These are phyloP conservation scores for Byssoonygena ceratinophila DNA, from an alignment of 2,329 filamentous ascomycete genomes.

Conservation along the genomic window DNA sequence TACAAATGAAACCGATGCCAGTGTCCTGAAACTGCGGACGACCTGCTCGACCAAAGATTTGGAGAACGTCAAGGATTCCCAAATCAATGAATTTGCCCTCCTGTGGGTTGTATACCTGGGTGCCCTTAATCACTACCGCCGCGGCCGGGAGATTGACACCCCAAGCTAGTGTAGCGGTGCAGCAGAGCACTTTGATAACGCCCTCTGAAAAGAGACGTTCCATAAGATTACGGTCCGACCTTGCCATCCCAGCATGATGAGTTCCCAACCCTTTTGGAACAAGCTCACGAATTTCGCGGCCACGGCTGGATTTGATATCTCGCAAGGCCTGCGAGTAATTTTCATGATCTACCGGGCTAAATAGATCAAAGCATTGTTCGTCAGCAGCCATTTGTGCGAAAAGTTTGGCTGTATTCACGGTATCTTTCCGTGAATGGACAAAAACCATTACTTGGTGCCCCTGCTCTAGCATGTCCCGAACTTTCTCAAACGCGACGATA, in stretches of 20 bases:
- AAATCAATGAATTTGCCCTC: constrained; percentile 95
- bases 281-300: constrained; percentile 77
- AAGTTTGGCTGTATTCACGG: constrained; percentile 74
- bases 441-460: constrained; percentile 99
- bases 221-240: constrained; percentile 89
- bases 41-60: constrained; percentile 97
- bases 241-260: constrained; percentile 93
- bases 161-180: constrained; percentile 95
- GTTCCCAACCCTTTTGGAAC: constrained; percentile 85
- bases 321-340: constrained; percentile 67
- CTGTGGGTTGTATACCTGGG: constrained; percentile 90
- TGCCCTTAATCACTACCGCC: constrained; percentile 95
- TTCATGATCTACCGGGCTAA: constrained; percentile 70
- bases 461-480: constrained; percentile 76
- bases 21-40: constrained; percentile 95
- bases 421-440: constrained; percentile 93
- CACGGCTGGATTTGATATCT: constrained; percentile 77
- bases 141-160: constrained; percentile 96
- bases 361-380: constrained; percentile 65
- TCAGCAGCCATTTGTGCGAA: constrained; percentile 79
- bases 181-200: constrained; percentile 93
- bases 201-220: constrained; percentile 84
- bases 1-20: constrained; percentile 96
- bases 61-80: constrained; percentile 89
- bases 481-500: constrained; percentile 79